Conservation (phyloP, 352 stramenopile genomes). For the Globisporangium abappressorium region DNA sequence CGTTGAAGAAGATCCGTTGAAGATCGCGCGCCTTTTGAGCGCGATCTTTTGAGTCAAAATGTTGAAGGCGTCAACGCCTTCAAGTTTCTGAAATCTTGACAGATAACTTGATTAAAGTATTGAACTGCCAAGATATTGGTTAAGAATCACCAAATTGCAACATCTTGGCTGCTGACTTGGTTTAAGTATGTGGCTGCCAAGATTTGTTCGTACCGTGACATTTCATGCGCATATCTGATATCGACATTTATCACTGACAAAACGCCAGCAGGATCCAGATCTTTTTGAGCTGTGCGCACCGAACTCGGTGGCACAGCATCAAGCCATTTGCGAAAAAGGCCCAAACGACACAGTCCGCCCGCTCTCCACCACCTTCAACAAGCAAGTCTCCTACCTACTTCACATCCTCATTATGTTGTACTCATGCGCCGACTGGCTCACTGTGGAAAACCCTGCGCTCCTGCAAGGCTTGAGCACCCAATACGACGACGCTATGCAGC, state of each 20-base stretch:
- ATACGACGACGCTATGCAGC: background rate
- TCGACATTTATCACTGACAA: background rate
- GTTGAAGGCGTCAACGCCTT: background rate
- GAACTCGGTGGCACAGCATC: no score
- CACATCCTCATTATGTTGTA: conserved; percentile 11
- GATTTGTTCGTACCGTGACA: background rate
- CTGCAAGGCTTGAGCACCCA: background rate
- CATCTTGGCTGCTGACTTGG: no score
- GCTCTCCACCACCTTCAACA: background rate
- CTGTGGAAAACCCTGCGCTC: background rate
- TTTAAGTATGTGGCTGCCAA: no score
- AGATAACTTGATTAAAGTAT: background rate
- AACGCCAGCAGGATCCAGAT: background rate
- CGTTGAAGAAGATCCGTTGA: background rate
- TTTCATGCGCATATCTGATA: background rate
- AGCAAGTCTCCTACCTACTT: background rate
- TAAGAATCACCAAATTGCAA: no score
- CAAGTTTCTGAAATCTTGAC: background rate
- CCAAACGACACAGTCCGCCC: background rate
- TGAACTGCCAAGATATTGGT: no score
- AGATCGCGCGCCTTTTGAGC: background rate
- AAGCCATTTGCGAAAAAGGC: conserved; percentile 14
- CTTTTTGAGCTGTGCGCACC: background rate
- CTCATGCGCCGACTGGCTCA: conserved; percentile 22
- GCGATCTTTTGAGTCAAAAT: background rate